Conservation (phyloP, 495 filamentous ascomycete species). For the Neurospora sp. region DNA sequence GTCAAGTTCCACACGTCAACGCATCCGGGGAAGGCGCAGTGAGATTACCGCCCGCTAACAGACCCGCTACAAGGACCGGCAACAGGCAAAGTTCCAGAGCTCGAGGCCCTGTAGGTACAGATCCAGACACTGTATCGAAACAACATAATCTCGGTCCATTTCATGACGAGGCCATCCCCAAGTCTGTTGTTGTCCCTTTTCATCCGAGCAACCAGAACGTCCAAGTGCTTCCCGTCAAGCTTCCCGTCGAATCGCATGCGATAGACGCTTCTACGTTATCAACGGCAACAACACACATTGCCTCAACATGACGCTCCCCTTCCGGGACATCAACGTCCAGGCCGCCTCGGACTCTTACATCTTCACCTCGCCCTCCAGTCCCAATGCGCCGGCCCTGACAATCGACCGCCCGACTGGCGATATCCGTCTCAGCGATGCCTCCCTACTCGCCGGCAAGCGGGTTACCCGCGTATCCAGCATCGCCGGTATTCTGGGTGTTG, state of each 20-base stretch:
- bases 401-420: slow-evolving; percentile 92
- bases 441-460: slow-evolving; percentile 62
- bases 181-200: neutral
- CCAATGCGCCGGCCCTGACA: slow-evolving; percentile 73
- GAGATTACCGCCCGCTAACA: neutral
- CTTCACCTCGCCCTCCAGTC: slow-evolving; percentile 91
- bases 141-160: neutral
- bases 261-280: neutral
- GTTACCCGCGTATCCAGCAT: slow-evolving; percentile 70
- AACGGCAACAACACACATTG: neutral
- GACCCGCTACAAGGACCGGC: neutral
- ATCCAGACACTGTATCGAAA: neutral
- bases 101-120: neutral
- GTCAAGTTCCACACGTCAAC: neutral
- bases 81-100: neutral
- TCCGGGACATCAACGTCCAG: slow-evolving; percentile 93
- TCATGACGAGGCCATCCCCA: neutral
- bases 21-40: neutral
- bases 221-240: neutral
- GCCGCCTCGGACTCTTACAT: slow-evolving; percentile 85
- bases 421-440: slow-evolving; percentile 69
- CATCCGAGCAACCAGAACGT: neutral
- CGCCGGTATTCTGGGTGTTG: slow-evolving; percentile 84
- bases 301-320: slow-evolving; percentile 56
- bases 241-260: neutral